Evolutionary conservation across 2,329 filamentous ascomycete genomes (phyloP).

Genomic region (Meredithiella fracta): DNA sequence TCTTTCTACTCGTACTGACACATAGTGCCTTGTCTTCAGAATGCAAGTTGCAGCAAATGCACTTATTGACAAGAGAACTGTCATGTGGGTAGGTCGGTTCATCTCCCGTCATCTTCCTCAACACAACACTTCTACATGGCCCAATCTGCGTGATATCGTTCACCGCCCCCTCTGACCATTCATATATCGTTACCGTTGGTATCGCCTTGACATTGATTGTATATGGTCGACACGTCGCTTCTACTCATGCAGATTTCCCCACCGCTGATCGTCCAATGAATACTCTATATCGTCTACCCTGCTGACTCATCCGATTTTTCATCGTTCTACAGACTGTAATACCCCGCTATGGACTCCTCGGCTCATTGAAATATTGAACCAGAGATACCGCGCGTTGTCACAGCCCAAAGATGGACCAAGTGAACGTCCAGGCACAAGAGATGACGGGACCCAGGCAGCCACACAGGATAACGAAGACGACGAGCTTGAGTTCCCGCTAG

Average conservation of each 20-base stretch:
- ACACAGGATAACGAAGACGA: conserved; percentile 14
- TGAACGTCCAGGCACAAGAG: conserved; percentile 11
- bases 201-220: neutral
- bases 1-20: neutral
- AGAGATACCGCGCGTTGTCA: conserved; percentile 1
- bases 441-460: neutral
- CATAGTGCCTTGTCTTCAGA: conserved; percentile 27
- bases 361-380: conserved; percentile 16
- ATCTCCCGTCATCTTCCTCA: conserved; percentile 9
- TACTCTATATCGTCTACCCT: neutral
- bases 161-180: too few species aligned
- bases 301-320: conserved; percentile 7
- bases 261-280: neutral
- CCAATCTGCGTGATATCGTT: conserved; percentile 1
- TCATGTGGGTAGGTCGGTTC: conserved; percentile 68
- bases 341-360: conserved; percentile 23
- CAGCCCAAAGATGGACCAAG: neutral
- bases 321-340: conserved; percentile 28
- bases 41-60: conserved; percentile 53
- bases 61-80: conserved; percentile 41
- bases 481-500: conserved; percentile 14
- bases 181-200: neutral
- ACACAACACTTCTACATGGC: conserved; percentile 11
- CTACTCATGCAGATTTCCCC: neutral
- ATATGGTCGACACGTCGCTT: neutral